These are phyloP conservation scores for Phlyctochytrium planicorne DNA, from an alignment of 192 early-diverging fungal genomes.

Conservation along the genomic window DNA sequence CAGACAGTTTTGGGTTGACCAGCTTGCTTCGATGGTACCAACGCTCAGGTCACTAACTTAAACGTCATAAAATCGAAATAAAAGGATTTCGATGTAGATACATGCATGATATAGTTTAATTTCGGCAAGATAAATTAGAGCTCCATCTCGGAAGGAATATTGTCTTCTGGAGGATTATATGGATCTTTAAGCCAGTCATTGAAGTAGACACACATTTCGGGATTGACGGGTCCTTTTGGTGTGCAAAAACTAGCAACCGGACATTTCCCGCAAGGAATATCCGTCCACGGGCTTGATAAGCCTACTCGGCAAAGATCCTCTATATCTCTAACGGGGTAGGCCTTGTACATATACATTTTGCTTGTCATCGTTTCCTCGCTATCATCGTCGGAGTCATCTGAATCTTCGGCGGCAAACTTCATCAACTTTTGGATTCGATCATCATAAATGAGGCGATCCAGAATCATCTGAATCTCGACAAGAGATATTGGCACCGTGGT, in stretches of 20 bases:
- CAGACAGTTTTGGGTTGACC: neutral
- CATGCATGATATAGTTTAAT: too few relatives aligned
- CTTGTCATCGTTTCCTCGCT: slow-evolving; percentile 39
- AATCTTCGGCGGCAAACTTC: slow-evolving; percentile 40
- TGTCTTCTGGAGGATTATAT: too few relatives aligned
- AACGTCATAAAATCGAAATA: too few relatives aligned
- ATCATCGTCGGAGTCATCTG: slow-evolving; percentile 53
- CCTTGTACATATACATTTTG: slow-evolving; percentile 70
- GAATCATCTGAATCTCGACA: slow-evolving; percentile 71
- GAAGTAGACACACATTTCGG: slow-evolving; percentile 76
- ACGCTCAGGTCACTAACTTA: too few relatives aligned
- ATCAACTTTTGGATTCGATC: slow-evolving; percentile 74
- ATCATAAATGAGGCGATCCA: slow-evolving; percentile 85
- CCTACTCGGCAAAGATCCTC: slow-evolving; percentile 3
- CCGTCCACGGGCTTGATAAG: slow-evolving; percentile 44
- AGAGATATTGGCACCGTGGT: slow-evolving; percentile 69
- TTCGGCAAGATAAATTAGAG: too few relatives aligned
- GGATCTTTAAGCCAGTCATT: slow-evolving; percentile 67
- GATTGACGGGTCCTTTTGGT: slow-evolving; percentile 71
- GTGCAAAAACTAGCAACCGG: slow-evolving; percentile 79
- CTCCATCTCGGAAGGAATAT: too few relatives aligned
- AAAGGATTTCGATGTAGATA: too few relatives aligned
- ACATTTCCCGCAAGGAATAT: slow-evolving; percentile 87
- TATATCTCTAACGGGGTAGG: slow-evolving; percentile 45
- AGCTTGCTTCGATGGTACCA: too few relatives aligned